Base-by-base conservation (phyloP, 2,329 filamentous ascomycete genomes). In the Fusarium begoniae region DNA sequence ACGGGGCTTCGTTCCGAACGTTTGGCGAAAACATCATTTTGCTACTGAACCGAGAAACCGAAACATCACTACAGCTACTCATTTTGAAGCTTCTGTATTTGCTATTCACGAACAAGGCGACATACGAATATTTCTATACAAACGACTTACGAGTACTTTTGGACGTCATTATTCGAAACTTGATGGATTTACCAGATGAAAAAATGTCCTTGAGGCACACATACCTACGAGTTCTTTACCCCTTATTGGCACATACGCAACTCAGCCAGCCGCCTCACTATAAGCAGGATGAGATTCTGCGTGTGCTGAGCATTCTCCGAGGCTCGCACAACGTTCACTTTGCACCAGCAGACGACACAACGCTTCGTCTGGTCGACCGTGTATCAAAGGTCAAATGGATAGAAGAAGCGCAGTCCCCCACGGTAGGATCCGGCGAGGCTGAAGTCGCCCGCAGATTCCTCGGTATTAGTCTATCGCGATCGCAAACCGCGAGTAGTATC, bases 1-100 rank as follows among this genome's bases (percentile, higher is more conserved):
- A 96, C 78, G 96, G 96, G 8, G 89, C 91, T 55, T 87, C 87
- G 3, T 98, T 95, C 81, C 95, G 96, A 80, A 98, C 96, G 0
- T 99, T 99, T 85, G 96, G 96, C 59, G 96, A 98, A 84, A 99
- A 98, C 77, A 93, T 99, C 69, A 99, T 99, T 73, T 86, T 99
- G 10, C 89, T 99, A 4, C 88, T 99, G 44, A 99, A 99, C 81
- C 92, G 96, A 77, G 96, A 98, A 85, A 94, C 93, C 15, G 95
- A 98, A 82, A 97, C 96, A 2, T 96, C 95, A 4, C 89, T 98
- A 43, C 97, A 99, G 82, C 88, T 99, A 32, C 89, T 99, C n/a
- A 98, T 98, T 68, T 87, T 99, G 47, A 99, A 99, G 83, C 90
- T 98, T 9, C 87, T 99, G 35, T 99, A 98, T 83, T 90, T 99